Conservation (phyloP, 2,329 filamentous ascomycete species). For the Aspergillus transmontanensis region DNA sequence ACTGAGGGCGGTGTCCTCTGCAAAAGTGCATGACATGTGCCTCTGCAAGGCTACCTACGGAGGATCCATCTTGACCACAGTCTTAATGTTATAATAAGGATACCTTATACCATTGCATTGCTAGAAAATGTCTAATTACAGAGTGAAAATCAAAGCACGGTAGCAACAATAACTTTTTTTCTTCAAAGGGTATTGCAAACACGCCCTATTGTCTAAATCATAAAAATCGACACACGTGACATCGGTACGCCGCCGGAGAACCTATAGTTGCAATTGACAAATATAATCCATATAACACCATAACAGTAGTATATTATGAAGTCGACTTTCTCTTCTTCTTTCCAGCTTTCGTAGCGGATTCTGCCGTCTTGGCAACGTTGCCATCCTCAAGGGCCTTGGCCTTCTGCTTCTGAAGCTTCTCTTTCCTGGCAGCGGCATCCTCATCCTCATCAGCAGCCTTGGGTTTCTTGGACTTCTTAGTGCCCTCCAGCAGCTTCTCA, state of each 20-base stretch:
- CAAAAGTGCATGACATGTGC: neutral
- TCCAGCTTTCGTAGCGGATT: conserved; percentile 28
- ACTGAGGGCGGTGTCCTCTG: conserved; percentile 15
- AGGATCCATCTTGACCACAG: neutral
- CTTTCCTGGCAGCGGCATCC: conserved; percentile 45
- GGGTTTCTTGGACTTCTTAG: conserved; percentile 45
- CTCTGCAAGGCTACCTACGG: conserved; percentile 5
- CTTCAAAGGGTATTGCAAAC: conserved; percentile 29
- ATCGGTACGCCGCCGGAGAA: conserved; percentile 35
- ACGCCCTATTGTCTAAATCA: conserved; percentile 24
- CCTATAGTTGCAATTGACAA: conserved; percentile 25
- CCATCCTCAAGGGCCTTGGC: conserved; percentile 49
- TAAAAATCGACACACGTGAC: conserved; percentile 33
- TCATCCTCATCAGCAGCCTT: conserved; percentile 43
- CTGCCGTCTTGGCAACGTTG: conserved; percentile 22
- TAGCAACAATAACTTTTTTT: conserved; percentile 22
- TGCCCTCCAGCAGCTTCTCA: conserved; percentile 34
- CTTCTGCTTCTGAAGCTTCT: conserved; percentile 55
- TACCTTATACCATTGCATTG: neutral
- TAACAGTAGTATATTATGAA: conserved; percentile 32
- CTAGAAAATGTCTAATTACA: neutral
- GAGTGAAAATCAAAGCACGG: neutral
- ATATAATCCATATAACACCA: conserved; percentile 31
- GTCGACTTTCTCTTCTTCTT: conserved; percentile 46
- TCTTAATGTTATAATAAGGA: neutral